Evolutionary conservation across 2,329 filamentous ascomycete species (phyloP).

Genomic region (Gaeumannomyces tritici): DNA sequence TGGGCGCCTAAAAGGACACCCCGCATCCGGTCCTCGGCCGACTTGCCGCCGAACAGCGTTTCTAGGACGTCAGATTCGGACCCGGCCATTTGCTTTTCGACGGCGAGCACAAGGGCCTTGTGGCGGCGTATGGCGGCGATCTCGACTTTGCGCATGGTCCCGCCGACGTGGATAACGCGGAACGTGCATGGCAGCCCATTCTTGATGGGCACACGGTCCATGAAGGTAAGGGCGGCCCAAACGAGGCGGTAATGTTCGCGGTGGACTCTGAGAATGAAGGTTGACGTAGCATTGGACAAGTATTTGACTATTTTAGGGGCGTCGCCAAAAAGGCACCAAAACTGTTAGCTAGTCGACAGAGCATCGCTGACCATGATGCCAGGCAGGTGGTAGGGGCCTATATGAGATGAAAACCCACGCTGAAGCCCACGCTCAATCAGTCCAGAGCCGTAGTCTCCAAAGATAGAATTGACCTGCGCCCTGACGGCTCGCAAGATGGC

Average conservation of each 20-base stretch:
- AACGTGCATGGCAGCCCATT: constrained; percentile 63
- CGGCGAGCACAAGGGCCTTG: constrained; percentile 59
- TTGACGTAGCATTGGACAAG: constrained; percentile 82
- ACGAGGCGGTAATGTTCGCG: constrained; percentile 77
- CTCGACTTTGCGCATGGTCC: constrained; percentile 87
- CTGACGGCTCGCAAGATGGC: constrained; percentile 61
- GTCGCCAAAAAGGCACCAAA: neutral
- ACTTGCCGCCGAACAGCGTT: constrained; percentile 16
- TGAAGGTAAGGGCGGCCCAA: constrained; percentile 81
- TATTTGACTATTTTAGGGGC: constrained; percentile 64
- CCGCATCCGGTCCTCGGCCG: constrained; percentile 26
- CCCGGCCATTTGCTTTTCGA: constrained; percentile 40
- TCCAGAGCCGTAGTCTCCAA: constrained; percentile 83
- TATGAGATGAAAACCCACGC: neutral
- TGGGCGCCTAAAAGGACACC: constrained; percentile 37
- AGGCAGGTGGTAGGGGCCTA: neutral
- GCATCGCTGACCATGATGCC: neutral
- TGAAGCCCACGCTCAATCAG: constrained; percentile 49
- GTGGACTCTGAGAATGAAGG: constrained; percentile 78
- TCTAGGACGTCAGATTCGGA: constrained; percentile 20
- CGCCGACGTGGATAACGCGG: constrained; percentile 77
- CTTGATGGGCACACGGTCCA: constrained; percentile 56
- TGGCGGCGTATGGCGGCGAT: constrained; percentile 79
- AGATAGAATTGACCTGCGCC: constrained; percentile 59
- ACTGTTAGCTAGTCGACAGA: constrained; percentile 12